Conservation (phyloP, 257 asterid genomes). For the Przewalskia tangutica region DNA sequence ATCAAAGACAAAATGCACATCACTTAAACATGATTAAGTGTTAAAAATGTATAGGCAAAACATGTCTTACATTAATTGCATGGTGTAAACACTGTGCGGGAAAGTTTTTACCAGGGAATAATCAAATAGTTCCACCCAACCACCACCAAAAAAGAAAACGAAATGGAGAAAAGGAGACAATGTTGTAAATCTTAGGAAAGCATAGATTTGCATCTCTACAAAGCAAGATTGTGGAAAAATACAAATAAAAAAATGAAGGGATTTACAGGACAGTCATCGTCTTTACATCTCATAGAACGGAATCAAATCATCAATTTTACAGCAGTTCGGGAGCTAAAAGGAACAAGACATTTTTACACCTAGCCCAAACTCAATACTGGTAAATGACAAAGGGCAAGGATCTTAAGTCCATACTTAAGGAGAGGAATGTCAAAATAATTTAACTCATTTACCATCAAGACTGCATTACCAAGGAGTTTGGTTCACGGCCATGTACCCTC, state of each 20-base stretch:
- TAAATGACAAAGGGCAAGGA: background rate
- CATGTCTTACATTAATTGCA: too few relatives aligned
- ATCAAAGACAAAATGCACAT: too few relatives aligned
- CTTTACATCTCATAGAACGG: background rate
- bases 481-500: constrained; percentile 77
- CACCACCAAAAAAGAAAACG: background rate
- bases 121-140: background rate
- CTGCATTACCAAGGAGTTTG: constrained; percentile 26
- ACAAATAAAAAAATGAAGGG: background rate
- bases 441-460: constrained; percentile 3
- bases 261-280: background rate
- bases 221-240: background rate
- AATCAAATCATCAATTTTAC: background rate
- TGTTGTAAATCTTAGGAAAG: background rate
- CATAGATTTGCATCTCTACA: background rate
- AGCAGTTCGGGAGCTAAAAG: background rate
- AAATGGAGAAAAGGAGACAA: background rate
- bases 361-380: background rate
- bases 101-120: background rate
- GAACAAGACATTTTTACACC: background rate
- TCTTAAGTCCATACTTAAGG: background rate
- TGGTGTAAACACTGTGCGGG: too few relatives aligned
- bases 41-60: too few relatives aligned
- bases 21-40: too few relatives aligned
- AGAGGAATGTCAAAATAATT: background rate